phyloP scores from a whole-genome alignment of 352 stramenopile genomes.

The Phytophthora podocarpi region DNA sequence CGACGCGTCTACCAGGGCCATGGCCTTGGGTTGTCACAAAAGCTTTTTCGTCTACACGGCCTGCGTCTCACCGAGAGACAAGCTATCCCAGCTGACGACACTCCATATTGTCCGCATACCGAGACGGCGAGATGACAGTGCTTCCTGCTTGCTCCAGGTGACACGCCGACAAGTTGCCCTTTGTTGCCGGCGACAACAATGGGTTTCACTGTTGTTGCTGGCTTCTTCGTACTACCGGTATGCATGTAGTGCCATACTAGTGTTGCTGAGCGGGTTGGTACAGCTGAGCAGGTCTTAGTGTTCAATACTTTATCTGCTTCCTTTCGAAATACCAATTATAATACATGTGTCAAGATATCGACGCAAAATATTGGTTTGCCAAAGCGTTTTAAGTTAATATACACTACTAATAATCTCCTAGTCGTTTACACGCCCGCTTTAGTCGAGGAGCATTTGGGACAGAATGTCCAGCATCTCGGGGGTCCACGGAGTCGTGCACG shows the following conservation, averaged over 20 bases:
- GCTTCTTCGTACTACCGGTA: too few species aligned
- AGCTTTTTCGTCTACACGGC: background rate
- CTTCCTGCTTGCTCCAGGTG: too few species aligned
- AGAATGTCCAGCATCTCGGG: conserved; percentile 49
- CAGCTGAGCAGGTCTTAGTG: background rate
- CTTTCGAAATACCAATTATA: background rate
- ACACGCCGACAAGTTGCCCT: too few species aligned
- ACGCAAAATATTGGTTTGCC: background rate
- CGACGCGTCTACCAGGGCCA: too few species aligned
- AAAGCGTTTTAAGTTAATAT: conserved; percentile 34
- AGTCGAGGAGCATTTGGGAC: conserved; percentile 41
- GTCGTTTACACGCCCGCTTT: conserved; percentile 12
- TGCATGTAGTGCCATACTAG: too few species aligned
- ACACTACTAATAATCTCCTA: conserved; percentile 33
- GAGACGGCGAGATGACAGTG: background rate
- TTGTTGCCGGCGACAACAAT: too few species aligned
- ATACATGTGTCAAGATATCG: conserved; percentile 17
- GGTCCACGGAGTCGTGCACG: conserved; percentile 42
- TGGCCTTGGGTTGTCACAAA: background rate
- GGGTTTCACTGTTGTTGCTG: conserved; percentile 1
- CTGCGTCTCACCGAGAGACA: conserved; percentile 18
- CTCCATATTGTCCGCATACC: conserved; percentile 20
- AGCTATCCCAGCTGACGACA: conserved; percentile 14
- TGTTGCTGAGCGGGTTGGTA: background rate
- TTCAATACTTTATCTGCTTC: background rate